Percentiles rank a stretch among this genome's conserved stretches.
Conservation (phyloP, 2,329 filamentous ascomycete genomes). For the Diaporthe nobilis region DNA sequence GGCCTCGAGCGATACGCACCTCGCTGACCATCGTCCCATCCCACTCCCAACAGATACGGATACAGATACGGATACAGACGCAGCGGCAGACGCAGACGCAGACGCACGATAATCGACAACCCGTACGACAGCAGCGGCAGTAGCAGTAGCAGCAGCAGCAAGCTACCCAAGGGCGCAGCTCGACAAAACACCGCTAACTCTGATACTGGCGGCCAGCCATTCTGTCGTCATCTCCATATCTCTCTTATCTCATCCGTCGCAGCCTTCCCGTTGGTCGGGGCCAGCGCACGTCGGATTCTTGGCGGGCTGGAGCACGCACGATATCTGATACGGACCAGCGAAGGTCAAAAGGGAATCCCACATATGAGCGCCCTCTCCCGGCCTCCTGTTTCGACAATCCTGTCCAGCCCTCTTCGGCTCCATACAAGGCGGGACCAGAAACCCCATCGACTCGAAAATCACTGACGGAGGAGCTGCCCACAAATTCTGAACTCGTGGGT, state of each 20-base stretch:
- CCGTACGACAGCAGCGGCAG: neutral
- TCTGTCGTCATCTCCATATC: constrained; percentile 39
- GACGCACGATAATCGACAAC: constrained; percentile 19
- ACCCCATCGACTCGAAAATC: neutral
- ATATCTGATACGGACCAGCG: constrained; percentile 41
- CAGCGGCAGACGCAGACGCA: neutral
- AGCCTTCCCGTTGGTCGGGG: constrained; percentile 36
- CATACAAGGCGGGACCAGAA: constrained; percentile 13
- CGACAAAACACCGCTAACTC: constrained; percentile 27
- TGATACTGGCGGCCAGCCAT: constrained; percentile 34
- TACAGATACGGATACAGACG: neutral
- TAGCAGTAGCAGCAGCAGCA: neutral
- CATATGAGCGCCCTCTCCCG: constrained; percentile 37
- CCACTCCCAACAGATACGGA: neutral
- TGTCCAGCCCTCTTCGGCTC: neutral
- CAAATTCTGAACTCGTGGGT: neutral
- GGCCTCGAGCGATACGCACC: constrained; percentile 11
- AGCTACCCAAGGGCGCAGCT: neutral
- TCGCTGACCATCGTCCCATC: neutral
- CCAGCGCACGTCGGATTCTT: constrained; percentile 34
- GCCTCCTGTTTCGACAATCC: constrained; percentile 32
- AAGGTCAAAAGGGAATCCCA: constrained; percentile 17
- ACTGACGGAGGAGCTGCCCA: neutral
- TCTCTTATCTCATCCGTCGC: constrained; percentile 40
- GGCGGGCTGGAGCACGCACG: constrained; percentile 38